Conservation (phyloP, 2,329 filamentous ascomycete species). For the Gnomoniopsis sp. region DNA sequence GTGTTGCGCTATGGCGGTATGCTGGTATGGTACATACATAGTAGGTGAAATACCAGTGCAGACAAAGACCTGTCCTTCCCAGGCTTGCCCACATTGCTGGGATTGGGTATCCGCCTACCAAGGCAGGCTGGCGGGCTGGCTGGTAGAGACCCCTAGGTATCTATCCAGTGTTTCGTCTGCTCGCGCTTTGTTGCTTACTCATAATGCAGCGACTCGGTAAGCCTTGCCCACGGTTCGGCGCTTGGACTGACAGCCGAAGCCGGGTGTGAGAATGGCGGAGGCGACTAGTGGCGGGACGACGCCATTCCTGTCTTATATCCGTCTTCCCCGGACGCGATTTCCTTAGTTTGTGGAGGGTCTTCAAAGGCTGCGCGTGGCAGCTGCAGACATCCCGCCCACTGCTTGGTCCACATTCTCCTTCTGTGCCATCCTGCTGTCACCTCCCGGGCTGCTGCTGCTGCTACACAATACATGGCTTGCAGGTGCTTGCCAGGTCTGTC, state of each 20-base stretch:
- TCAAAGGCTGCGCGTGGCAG: neutral
- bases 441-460: neutral
- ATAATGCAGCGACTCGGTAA: neutral
- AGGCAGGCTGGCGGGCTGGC: no score
- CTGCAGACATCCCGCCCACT: neutral
- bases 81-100: no score
- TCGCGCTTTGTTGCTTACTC: neutral
- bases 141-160: neutral
- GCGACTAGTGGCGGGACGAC: neutral
- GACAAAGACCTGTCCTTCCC: no score
- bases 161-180: neutral
- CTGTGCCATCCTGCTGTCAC: neutral
- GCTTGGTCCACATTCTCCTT: neutral
- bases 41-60: no score
- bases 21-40: no score
- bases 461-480: neutral
- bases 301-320: neutral
- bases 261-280: neutral
- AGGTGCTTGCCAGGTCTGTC: neutral
- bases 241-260: slow-evolving; percentile 2
- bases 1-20: no score
- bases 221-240: slow-evolving; percentile 4
- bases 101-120: no score
- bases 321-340: neutral
- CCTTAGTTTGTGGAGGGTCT: neutral